A percentile compares a stretch with the other conserved stretches of the same genome.
Conservation (phyloP, 2,329 filamentous ascomycete genomes). For the Aspergillus phoenicis region DNA sequence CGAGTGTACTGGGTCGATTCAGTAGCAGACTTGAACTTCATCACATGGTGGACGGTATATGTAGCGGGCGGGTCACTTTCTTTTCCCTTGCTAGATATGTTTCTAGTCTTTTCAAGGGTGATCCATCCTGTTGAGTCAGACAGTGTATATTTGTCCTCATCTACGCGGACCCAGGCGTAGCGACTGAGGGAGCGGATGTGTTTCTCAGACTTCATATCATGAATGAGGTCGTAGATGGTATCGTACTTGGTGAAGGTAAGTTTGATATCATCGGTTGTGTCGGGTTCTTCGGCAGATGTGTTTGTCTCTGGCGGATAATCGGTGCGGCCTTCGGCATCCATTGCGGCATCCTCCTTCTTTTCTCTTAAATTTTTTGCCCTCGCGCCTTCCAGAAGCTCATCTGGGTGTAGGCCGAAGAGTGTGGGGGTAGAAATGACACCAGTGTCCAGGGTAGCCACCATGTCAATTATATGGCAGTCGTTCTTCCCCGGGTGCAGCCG, state of each 20-base stretch:
- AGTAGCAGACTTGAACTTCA: conserved; percentile 29
- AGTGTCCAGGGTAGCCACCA: conserved; percentile 81
- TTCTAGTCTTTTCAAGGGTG: conserved; percentile 46
- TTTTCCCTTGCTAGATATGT: background rate
- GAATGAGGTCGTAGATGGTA: conserved; percentile 85
- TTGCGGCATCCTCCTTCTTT: conserved; percentile 44
- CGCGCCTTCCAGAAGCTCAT: conserved; percentile 70
- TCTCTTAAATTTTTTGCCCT: conserved; percentile 63
- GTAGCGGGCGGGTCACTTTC: conserved; percentile 11
- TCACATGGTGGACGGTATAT: conserved; percentile 39
- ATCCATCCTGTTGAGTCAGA: conserved; percentile 65
- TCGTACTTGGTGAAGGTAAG: conserved; percentile 89
- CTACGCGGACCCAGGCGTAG: conserved; percentile 80
- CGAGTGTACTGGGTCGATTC: conserved; percentile 62
- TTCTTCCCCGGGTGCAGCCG: conserved; percentile 77
- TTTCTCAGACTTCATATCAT: conserved; percentile 75
- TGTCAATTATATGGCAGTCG: conserved; percentile 93
- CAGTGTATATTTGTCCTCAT: conserved; percentile 71
- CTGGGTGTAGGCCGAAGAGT: conserved; percentile 86
- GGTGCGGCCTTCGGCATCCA: background rate
- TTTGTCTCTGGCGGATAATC: background rate
- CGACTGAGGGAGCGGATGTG: conserved; percentile 76
- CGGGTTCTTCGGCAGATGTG: conserved; percentile 22
- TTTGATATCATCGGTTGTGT: conserved; percentile 42
- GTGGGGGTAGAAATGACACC: conserved; percentile 91